Conservation (phyloP, 352 stramenopile species). For the Blastocystis hominis region DNA sequence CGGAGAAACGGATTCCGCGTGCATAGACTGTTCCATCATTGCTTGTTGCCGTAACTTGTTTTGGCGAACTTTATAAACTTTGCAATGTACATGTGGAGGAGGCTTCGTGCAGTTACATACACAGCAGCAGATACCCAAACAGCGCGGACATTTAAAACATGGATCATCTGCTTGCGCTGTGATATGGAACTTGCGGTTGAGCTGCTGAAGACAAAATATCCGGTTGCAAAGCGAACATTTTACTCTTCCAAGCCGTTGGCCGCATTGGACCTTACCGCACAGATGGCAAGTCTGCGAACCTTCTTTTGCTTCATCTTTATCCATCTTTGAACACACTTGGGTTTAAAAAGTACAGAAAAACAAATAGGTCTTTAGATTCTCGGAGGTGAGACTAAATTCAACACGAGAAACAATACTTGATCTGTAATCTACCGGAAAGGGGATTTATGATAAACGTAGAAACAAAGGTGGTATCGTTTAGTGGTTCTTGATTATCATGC, state of each 20-base stretch:
- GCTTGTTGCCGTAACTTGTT: conserved; percentile 30
- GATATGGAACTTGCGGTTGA: conserved; percentile 37
- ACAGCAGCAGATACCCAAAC: conserved; percentile 50
- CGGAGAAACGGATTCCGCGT: neutral
- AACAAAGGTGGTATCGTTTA: neutral
- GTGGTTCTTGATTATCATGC: neutral
- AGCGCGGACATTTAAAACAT: conserved; percentile 55
- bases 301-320: conserved; percentile 36
- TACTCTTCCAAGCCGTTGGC: conserved; percentile 34
- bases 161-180: conserved; percentile 36
- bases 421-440: neutral
- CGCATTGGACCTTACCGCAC: conserved; percentile 50
- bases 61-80: conserved; percentile 55
- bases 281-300: conserved; percentile 54
- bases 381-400: neutral
- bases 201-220: conserved; percentile 55
- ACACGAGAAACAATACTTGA: neutral
- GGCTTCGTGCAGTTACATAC: conserved; percentile 41
- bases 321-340: neutral
- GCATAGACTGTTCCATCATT: neutral
- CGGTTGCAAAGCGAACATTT: conserved; percentile 33
- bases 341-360: neutral
- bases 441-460: neutral
- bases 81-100: conserved; percentile 55
- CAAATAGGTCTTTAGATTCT: neutral